phyloP scores from a whole-genome alignment of 495 filamentous ascomycete genomes.

The Podospora sp. region DNA sequence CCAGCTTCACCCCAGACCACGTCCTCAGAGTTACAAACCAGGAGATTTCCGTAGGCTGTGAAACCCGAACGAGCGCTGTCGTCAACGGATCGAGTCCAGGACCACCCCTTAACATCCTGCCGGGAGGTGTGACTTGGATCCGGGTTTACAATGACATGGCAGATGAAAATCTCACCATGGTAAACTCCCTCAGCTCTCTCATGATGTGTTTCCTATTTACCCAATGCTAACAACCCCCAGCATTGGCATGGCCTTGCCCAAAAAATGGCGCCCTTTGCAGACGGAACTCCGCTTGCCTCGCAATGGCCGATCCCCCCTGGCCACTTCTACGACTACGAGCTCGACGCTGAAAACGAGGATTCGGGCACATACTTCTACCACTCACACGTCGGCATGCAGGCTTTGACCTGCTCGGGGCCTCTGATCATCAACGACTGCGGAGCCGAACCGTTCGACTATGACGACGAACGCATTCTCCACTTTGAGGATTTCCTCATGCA shows the following conservation, averaged over 20 bases:
- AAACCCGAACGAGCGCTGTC: conserved; percentile 46
- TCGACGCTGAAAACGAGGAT: conserved; percentile 49
- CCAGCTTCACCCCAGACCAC: conserved; percentile 52
- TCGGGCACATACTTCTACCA: conserved; percentile 65
- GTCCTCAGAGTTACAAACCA: conserved; percentile 49
- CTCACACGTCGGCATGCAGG: conserved; percentile 61
- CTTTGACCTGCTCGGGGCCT: conserved; percentile 54
- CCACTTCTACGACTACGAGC: conserved; percentile 66
- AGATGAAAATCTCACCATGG: conserved; percentile 58
- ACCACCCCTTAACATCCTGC: conserved; percentile 50
- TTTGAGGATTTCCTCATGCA: conserved; percentile 56
- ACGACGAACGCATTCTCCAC: conserved; percentile 57
- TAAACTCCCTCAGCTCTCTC: neutral
- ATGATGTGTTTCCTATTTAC: neutral
- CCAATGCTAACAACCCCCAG: conserved; percentile 37
- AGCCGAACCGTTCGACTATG: conserved; percentile 51
- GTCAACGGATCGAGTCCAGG: conserved; percentile 60
- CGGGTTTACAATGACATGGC: conserved; percentile 62
- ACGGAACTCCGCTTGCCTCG: conserved; percentile 54
- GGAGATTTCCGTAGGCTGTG: conserved; percentile 47
- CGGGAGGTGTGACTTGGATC: conserved; percentile 57
- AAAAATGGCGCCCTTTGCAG: conserved; percentile 57
- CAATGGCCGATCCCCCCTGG: conserved; percentile 63
- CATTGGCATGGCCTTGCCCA: conserved; percentile 65
- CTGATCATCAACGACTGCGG: conserved; percentile 57